Base-by-base conservation (phyloP, 306 rosid genomes). In the Vicia faba region DNA sequence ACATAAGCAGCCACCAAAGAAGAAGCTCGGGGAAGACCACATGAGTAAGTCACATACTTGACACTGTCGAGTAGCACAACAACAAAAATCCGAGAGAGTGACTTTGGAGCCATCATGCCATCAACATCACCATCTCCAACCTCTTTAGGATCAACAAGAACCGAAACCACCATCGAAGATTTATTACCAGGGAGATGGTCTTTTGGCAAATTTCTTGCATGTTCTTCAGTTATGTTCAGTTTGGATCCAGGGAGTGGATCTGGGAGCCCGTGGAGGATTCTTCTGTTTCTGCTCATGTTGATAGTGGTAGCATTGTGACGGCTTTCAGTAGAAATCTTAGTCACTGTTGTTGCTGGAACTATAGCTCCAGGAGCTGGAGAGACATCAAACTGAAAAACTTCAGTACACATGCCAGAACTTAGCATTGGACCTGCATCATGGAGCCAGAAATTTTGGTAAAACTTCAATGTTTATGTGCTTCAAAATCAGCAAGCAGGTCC, bases 401-500 rank as follows among this genome's bases (percentile, higher is more conserved):
- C 99, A 6, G 95, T 90, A 86, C 99, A 95, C 92, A 82, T 78
- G 62, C 99, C 99, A 28, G 99, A 95, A 72, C 99, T 88, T 86
- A 95, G 67, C 92, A 95, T 73, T 41, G 99, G 95, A 14, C 95
- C 99, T 88, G 80, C 74, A 82, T 41, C 69, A 76, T 36, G n/a
- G 60, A 72, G 60, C 14, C 28, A 61, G 68, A 69, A 61, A 40
- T 66, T 44, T 77, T 39, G 75, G 74, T 18, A 48, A 38, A 45
- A 18, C 43, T 19, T 67, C 26, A 11, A 41, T 64, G 29, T 62
- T 56, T 28, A 61, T 6, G 0, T 39, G 39, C 28, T 41, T 38
- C 53, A 61, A 68, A 61, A 73, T 38, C 9, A 19, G 49, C 25
- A 61, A 15, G 49, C 70, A 44, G 63, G 3, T 64, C 28, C 19